These are phyloP conservation scores for Plasmodium cynomolgi DNA, from an alignment of 169 alveolate species.

Conservation along the genomic window DNA sequence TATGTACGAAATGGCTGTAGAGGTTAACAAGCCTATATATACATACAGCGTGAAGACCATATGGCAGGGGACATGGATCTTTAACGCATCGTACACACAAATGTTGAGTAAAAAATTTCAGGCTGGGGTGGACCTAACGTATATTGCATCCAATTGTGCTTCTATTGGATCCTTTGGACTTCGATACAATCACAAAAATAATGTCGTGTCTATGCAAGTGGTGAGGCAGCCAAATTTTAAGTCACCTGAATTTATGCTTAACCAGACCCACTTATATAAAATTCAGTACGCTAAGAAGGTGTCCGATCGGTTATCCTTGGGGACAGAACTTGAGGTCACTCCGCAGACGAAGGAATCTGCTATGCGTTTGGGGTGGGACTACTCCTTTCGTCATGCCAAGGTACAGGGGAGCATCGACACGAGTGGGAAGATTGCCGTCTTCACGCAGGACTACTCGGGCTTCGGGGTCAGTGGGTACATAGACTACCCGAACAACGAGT, in stretches of 20 bases:
- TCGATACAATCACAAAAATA: conserved; percentile 87
- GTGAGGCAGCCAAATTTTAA: conserved; percentile 91
- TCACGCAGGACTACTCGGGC: conserved; percentile 89
- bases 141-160: conserved; percentile 89
- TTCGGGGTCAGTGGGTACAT: conserved; percentile 92
- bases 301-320: conserved; percentile 90
- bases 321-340: conserved; percentile 90
- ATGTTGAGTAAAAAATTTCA: conserved; percentile 86
- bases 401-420: conserved; percentile 93
- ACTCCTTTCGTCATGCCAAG: conserved; percentile 92
- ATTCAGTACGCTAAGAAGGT: conserved; percentile 87
- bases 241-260: conserved; percentile 81
- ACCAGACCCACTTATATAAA: conserved; percentile 83
- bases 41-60: conserved; percentile 88
- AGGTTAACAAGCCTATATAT: conserved; percentile 85
- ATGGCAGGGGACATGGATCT: conserved; percentile 92
- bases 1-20: conserved; percentile 89
- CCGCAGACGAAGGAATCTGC: conserved; percentile 88
- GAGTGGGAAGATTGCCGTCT: conserved; percentile 90
- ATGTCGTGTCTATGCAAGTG: conserved; percentile 82
- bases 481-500: conserved; percentile 90
- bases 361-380: conserved; percentile 90
- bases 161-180: conserved; percentile 91
- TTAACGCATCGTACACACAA: conserved; percentile 90
- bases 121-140: conserved; percentile 92